phyloP scores from a whole-genome alignment of 768 basidiomycete genomes.

The Tylopilus balloui region DNA sequence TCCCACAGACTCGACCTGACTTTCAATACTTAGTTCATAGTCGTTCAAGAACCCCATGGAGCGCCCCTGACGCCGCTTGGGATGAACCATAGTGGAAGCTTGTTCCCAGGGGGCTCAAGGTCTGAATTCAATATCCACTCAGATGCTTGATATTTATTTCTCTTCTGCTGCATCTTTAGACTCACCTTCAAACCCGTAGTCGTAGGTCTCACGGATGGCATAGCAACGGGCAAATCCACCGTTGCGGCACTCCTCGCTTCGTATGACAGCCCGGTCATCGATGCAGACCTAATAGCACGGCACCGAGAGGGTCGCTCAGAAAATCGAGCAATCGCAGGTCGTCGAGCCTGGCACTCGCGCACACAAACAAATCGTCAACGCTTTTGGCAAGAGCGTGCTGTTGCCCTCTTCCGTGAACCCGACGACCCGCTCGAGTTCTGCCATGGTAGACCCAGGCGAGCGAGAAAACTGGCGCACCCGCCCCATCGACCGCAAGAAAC shows the following conservation, averaged over 20 bases:
- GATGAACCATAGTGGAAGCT: too few species aligned
- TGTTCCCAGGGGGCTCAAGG: too few species aligned
- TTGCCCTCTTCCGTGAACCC: constrained; percentile 28
- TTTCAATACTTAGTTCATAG: too few species aligned
- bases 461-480: constrained; percentile 47
- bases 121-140: neutral
- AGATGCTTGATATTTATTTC: constrained; percentile 18
- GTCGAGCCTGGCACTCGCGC: constrained; percentile 79
- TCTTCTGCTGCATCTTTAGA: neutral
- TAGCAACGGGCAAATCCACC: constrained; percentile 94
- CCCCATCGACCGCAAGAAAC: constrained; percentile 71
- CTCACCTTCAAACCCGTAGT: constrained; percentile 42
- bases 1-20: too few species aligned
- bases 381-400: constrained; percentile 72
- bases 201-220: constrained; percentile 92
- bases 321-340: too few species aligned
- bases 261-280: constrained; percentile 73
- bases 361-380: constrained; percentile 57
- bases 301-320: too few species aligned
- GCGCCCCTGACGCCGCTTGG: too few species aligned
- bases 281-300: constrained; percentile 88
- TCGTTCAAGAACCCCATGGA: too few species aligned
- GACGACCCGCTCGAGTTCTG: neutral
- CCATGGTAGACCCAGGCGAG: neutral
- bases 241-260: constrained; percentile 71